A percentile compares a stretch with the other conserved stretches of the same genome.
Evolutionary conservation across 1,139 yeast species (phyloP).

Genomic region (Suhomyces yuchorum): DNA sequence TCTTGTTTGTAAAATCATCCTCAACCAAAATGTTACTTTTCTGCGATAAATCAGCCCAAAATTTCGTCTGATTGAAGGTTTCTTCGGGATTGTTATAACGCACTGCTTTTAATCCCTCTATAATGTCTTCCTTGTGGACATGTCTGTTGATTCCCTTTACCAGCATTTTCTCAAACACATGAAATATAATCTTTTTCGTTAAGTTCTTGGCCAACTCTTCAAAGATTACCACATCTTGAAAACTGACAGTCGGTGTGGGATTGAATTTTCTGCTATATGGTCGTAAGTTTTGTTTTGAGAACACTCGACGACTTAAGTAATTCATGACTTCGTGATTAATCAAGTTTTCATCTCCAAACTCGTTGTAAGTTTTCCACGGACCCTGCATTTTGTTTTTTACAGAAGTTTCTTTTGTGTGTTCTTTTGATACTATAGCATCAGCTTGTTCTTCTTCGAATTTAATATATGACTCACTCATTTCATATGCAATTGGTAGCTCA

Average conservation of each 20-base stretch:
- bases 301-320: slow-evolving; percentile 3
- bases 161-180: slow-evolving; percentile 10
- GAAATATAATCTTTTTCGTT: slow-evolving; percentile 12
- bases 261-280: not conserved
- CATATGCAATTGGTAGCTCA: slow-evolving; percentile 56
- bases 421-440: slow-evolving; percentile 24
- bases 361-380: slow-evolving; percentile 6
- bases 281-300: slow-evolving; percentile 11
- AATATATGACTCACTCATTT: slow-evolving; percentile 52
- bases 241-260: slow-evolving; percentile 6
- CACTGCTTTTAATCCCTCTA: slow-evolving; percentile 6
- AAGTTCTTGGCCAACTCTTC: slow-evolving; percentile 15
- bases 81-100: slow-evolving; percentile 7
- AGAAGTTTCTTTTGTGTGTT: slow-evolving; percentile 20
- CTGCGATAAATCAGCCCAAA: slow-evolving; percentile 14
- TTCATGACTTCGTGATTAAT: slow-evolving; percentile 10
- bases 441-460: slow-evolving; percentile 52
- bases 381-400: slow-evolving; percentile 11
- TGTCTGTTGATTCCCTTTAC: not conserved
- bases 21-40: slow-evolving; percentile 12
- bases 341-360: slow-evolving; percentile 5
- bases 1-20: slow-evolving; percentile 15
- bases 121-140: slow-evolving; percentile 7
- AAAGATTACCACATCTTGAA: slow-evolving; percentile 12
- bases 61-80: slow-evolving; percentile 14